Percentiles rank a stretch among this genome's conserved stretches.
Conservation (phyloP, 768 basidiomycete species). For the Megacollybia marginata region DNA sequence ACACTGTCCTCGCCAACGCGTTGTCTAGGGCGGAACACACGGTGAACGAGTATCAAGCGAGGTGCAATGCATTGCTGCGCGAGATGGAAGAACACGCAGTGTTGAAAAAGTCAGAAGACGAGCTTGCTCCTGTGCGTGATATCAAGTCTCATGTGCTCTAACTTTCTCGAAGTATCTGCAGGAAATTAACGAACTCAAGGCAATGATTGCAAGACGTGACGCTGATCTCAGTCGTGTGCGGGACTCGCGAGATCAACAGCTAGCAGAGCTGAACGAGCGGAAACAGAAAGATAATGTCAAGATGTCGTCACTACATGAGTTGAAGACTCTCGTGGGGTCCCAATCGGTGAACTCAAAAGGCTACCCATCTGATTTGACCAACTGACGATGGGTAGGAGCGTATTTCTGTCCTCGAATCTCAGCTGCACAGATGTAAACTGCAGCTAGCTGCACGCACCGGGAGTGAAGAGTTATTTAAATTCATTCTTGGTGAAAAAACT, state of each 20-base stretch:
- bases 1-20: conserved; percentile 50
- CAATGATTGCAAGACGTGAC: conserved; percentile 55
- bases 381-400: conserved; percentile 48
- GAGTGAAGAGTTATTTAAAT: conserved; percentile 64
- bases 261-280: conserved; percentile 61
- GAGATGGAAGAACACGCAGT: conserved; percentile 23
- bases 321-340: conserved; percentile 56
- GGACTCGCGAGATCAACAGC: conserved; percentile 61
- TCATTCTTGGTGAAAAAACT: conserved; percentile 55
- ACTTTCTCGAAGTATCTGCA: conserved; percentile 16
- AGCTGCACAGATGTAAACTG: conserved; percentile 65
- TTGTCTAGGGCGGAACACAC: conserved; percentile 39
- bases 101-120: too few species aligned
- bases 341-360: conserved; percentile 34
- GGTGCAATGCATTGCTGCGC: conserved; percentile 17
- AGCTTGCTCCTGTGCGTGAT: too few species aligned
- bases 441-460: conserved; percentile 69
- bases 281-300: conserved; percentile 57
- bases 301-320: conserved; percentile 52
- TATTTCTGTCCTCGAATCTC: conserved; percentile 61
- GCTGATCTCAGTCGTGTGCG: conserved; percentile 61
- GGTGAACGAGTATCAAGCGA: conserved; percentile 26
- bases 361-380: conserved; percentile 7
- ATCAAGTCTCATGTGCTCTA: too few species aligned
- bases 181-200: conserved; percentile 56